A percentile compares a stretch with the other conserved stretches of the same genome.
Conservation (phyloP, 495 filamentous ascomycete species). For the Pseudomonodictys pantanalensis region DNA sequence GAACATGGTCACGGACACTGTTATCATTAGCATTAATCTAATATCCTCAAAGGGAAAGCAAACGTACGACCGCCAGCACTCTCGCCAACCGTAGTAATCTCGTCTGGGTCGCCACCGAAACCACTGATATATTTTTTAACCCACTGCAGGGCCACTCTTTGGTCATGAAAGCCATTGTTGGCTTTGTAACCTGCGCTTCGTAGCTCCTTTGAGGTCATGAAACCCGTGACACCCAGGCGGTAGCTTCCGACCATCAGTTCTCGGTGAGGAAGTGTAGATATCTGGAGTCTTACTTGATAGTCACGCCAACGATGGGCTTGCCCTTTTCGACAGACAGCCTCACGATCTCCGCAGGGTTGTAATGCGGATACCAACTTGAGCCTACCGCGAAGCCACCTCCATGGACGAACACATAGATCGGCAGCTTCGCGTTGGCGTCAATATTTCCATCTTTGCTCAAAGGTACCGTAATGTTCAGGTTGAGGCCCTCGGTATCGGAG, state of each 20-base stretch:
- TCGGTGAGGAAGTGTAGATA: not conserved
- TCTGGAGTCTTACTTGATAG: conserved; percentile 23
- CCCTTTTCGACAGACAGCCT: conserved; percentile 24
- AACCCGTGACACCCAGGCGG: conserved; percentile 26
- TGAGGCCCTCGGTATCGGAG: conserved; percentile 34
- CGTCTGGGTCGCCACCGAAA: conserved; percentile 66
- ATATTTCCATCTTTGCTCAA: conserved; percentile 8
- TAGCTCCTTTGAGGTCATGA: conserved; percentile 33
- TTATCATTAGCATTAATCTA: not conserved
- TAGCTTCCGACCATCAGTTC: conserved; percentile 10
- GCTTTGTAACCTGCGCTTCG: conserved; percentile 33
- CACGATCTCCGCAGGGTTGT: conserved; percentile 37
- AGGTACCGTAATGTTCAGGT: conserved; percentile 33
- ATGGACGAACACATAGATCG: conserved; percentile 37
- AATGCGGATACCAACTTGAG: conserved; percentile 46
- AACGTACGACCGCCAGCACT: conserved; percentile 57
- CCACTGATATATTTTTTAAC: conserved; percentile 62
- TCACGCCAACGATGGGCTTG: conserved; percentile 30
- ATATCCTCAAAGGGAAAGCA: not conserved
- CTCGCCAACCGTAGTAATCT: conserved; percentile 65
- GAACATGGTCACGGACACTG: conserved; percentile 43
- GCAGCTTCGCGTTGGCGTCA: conserved; percentile 17
- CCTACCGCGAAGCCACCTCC: conserved; percentile 41
- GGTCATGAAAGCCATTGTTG: conserved; percentile 59
- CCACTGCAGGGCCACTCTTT: conserved; percentile 69